phyloP scores from a whole-genome alignment of 225 moss, liverwort and hornwort species.

The Marchantia paleacea region DNA sequence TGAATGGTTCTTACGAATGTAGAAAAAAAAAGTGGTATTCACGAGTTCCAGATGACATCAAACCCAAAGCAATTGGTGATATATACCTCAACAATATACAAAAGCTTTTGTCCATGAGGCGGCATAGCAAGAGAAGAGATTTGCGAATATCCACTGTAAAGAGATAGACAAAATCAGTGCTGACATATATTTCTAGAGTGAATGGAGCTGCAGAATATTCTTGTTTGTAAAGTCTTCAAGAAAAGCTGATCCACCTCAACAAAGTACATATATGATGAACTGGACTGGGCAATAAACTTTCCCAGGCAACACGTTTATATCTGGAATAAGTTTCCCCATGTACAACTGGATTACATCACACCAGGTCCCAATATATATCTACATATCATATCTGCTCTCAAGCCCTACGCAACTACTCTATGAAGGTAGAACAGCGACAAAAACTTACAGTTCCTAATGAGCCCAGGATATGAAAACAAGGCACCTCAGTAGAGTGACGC shows the following conservation, averaged over 20 bases:
- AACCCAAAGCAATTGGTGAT: neutral
- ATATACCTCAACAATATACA: constrained; percentile 58
- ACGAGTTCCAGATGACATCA: neutral
- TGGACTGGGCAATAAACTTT: neutral
- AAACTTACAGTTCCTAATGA: constrained; percentile 11
- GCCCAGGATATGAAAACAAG: constrained; percentile 15
- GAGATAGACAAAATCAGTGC: constrained; percentile 3
- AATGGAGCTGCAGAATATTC: neutral
- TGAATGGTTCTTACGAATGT: neutral
- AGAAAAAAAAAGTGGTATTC: neutral
- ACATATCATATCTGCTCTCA: neutral
- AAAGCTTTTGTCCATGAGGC: constrained; percentile 47
- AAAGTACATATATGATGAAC: neutral
- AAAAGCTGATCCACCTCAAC: neutral
- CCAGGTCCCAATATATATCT: too few species aligned
- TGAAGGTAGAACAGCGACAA: constrained; percentile 11
- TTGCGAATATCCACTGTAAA: constrained; percentile 55
- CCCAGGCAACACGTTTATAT: neutral
- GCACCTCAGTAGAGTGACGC: constrained; percentile 40
- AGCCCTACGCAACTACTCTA: neutral
- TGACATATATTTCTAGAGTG: neutral
- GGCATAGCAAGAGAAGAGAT: constrained; percentile 56
- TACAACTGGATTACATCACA: too few species aligned
- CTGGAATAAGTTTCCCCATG: too few species aligned
- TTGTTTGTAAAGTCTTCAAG: neutral